A percentile compares a stretch with the other conserved stretches of the same genome.
Conservation (phyloP, 2,329 filamentous ascomycete genomes). For the Macrophomina pseudophaseolina region DNA sequence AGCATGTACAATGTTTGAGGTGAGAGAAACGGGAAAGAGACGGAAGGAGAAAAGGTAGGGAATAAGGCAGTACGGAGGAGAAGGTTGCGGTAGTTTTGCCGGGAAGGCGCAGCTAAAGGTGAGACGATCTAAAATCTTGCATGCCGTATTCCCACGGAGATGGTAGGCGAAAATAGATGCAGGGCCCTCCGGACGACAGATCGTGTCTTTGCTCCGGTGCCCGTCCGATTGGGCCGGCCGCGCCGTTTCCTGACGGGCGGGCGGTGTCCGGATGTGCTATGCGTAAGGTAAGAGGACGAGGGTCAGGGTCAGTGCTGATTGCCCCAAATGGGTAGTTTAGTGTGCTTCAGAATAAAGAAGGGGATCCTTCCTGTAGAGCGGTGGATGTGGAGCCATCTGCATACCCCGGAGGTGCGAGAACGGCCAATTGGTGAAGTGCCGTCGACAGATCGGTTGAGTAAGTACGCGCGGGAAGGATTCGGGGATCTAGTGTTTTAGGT, state of each 20-base stretch:
- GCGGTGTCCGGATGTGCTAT: background rate
- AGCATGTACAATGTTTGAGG: background rate
- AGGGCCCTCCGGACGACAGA: background rate
- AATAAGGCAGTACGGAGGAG: background rate
- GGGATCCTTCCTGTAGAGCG: background rate
- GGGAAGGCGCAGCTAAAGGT: background rate
- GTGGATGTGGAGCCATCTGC: background rate
- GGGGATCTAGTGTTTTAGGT: constrained; percentile 8
- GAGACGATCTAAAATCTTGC: background rate
- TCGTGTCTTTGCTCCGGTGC: background rate
- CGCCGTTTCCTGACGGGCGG: background rate
- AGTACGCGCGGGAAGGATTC: constrained; percentile 3
- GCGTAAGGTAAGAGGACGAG: background rate
- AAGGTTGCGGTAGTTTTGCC: background rate
- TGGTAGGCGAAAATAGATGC: background rate
- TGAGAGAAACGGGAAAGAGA: background rate
- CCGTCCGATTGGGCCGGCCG: background rate
- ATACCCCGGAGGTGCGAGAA: background rate
- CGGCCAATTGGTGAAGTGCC: background rate
- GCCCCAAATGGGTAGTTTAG: background rate
- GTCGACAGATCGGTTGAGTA: background rate
- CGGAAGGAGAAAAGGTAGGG: background rate
- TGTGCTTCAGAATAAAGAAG: constrained; percentile 10
- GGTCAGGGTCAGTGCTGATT: background rate
- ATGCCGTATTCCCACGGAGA: background rate